phyloP scores from a whole-genome alignment of 805 yeast genomes.

The Wickerhamiella sorbophila region DNA sequence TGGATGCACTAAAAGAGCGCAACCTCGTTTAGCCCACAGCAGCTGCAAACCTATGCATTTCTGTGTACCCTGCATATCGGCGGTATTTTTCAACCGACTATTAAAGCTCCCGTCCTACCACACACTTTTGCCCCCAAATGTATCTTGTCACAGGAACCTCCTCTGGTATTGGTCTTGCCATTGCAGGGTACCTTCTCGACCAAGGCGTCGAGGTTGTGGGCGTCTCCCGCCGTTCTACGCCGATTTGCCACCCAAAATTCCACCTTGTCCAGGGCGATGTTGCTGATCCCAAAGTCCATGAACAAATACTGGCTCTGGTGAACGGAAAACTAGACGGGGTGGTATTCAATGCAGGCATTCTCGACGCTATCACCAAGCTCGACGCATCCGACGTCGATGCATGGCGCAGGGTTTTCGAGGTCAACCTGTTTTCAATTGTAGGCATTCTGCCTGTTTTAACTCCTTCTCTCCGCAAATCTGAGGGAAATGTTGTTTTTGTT shows the following conservation, averaged over 20 bases:
- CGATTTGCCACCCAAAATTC: slow-evolving; percentile 30
- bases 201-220: slow-evolving; percentile 40
- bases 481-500: slow-evolving; percentile 62
- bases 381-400: slow-evolving; percentile 36
- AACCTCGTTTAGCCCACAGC: slow-evolving; percentile 10
- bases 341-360: slow-evolving; percentile 58
- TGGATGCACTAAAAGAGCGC: slow-evolving; percentile 5
- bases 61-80: too few relatives aligned
- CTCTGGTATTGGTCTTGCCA: slow-evolving; percentile 66
- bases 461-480: slow-evolving; percentile 40
- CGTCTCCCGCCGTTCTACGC: slow-evolving; percentile 50
- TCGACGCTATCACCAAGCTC: slow-evolving; percentile 55
- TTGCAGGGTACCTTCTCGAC: slow-evolving; percentile 39
- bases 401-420: slow-evolving; percentile 55
- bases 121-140: slow-evolving; percentile 1
- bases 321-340: slow-evolving; percentile 29
- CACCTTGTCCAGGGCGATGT: slow-evolving; percentile 40
- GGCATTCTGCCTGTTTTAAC: slow-evolving; percentile 32
- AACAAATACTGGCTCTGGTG: slow-evolving; percentile 20
- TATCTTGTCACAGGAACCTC: slow-evolving; percentile 20
- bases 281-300: slow-evolving; percentile 26
- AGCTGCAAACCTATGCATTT: too few relatives aligned
- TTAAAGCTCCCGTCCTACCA: too few relatives aligned
- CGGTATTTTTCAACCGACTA: too few relatives aligned
- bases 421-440: slow-evolving; percentile 68